Base-by-base conservation (phyloP, 495 filamentous ascomycete species). In the Bombardia bombarda region DNA sequence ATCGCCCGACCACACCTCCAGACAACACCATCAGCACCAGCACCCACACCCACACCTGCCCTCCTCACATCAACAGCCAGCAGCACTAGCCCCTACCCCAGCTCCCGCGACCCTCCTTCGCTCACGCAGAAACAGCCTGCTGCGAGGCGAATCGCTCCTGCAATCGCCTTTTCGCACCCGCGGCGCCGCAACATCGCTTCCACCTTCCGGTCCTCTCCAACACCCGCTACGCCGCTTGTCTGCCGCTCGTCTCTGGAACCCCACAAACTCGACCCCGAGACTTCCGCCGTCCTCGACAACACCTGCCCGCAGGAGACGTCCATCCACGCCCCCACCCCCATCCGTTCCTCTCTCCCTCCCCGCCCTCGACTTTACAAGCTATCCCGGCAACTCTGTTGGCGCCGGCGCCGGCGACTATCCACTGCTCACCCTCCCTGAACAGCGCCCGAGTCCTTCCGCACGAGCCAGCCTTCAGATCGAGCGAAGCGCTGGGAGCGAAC, bases 371-470 rank as follows among this genome's bases (percentile, higher is more conserved):
- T 40, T 60, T 17, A 58, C 60, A 31, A 51, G 51, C 22, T 48
- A 53, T 25, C 43, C 61, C 10, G 45, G 47, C 28, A 51, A 69
- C 38, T 50, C 58, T 22, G 55, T 49, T 40, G 61, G 53, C 22
- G 57, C 56, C 47, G 60, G 60, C 12, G 65, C 78, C 62, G 79
- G 79, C 66, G 79, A 79, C 34, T 79, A 77, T 51, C 84, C 83
- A 13, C 76, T 88, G 14, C 71, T 88, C 39, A 77, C 79, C 10
- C 72, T 85, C 24, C 76, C 82, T 35, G 82, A 87, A 49, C 76
- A 77, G 49, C 69, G 80, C 32, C 67, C 68, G 43, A 66, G 67
- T 9, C 72, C 73, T 37, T 72, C 75, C 23, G 74, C 63, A 34
- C 58, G 69, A 16, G 58, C 69, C 38, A 86, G 80, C 52, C 65